phyloP scores from a whole-genome alignment of 495 filamentous ascomycete genomes.

The Cryomyces minteri region DNA sequence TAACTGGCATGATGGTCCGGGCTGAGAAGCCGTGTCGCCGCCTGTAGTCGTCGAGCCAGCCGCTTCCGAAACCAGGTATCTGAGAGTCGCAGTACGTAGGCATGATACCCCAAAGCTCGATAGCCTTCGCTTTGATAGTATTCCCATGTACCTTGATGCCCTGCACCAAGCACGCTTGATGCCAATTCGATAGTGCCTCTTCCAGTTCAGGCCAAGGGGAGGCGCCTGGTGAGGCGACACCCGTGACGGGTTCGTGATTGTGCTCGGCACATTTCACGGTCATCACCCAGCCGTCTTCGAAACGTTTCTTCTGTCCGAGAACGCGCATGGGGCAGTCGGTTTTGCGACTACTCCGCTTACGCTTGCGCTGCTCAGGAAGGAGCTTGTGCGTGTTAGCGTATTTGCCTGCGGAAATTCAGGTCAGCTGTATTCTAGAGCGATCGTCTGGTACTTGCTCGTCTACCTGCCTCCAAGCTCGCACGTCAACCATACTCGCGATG shows the following conservation, averaged over 20 bases:
- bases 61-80: background rate
- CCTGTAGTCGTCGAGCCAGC: background rate
- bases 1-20: no score
- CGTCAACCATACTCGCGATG: background rate
- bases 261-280: background rate
- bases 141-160: background rate
- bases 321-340: background rate
- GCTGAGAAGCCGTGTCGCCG: background rate
- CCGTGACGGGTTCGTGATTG: background rate
- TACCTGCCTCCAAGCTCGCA: background rate
- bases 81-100: background rate
- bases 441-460: background rate
- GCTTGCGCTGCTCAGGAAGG: background rate
- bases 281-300: background rate
- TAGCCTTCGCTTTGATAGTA: slow-evolving; percentile 1
- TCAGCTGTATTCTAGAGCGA: no score
- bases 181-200: background rate
- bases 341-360: background rate
- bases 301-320: background rate
- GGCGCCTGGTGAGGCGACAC: background rate
- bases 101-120: background rate
- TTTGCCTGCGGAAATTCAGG: background rate
- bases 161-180: background rate
- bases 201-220: background rate
- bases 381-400: background rate